phyloP scores from a whole-genome alignment of 164 flowering plant genomes.

The Santalum album region DNA sequence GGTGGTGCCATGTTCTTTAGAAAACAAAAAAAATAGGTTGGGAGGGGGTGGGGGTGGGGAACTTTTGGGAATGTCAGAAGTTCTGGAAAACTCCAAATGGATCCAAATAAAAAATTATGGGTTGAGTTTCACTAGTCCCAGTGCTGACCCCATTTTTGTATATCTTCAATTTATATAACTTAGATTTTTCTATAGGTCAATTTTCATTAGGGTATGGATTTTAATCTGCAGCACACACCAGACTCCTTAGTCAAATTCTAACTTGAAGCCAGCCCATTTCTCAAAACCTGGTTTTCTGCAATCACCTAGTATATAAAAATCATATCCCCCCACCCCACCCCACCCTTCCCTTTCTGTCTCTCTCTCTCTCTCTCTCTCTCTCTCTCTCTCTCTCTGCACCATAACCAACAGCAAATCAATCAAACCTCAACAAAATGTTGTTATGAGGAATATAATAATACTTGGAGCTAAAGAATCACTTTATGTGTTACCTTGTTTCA shows the following conservation, averaged over 20 bases:
- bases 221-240: slow-evolving; percentile 8
- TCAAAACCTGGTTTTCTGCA: slow-evolving; percentile 27
- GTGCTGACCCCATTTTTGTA: slow-evolving; percentile 8
- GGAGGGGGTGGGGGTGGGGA: too few species aligned
- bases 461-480: slow-evolving; percentile 13
- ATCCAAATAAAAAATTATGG: slow-evolving; percentile 23
- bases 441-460: slow-evolving; percentile 5
- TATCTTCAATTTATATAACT: too few species aligned
- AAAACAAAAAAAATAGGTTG: too few species aligned
- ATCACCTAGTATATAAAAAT: slow-evolving; percentile 6
- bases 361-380: neutral
- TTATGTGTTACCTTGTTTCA: slow-evolving; percentile 15
- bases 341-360: neutral
- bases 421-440: neutral
- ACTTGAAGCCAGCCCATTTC: slow-evolving; percentile 19
- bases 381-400: neutral
- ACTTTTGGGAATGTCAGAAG: slow-evolving; percentile 17
- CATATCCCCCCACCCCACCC: too few species aligned
- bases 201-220: slow-evolving; percentile 6
- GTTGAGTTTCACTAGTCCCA: slow-evolving; percentile 14
- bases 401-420: neutral
- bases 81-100: slow-evolving; percentile 16
- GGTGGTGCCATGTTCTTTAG: slow-evolving; percentile 22
- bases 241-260: slow-evolving; percentile 1
- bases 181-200: slow-evolving; percentile 7